A percentile compares a stretch with the other conserved stretches of the same genome.
phyloP scores from a whole-genome alignment of 306 rosid species.

The Quercus wislizeni region DNA sequence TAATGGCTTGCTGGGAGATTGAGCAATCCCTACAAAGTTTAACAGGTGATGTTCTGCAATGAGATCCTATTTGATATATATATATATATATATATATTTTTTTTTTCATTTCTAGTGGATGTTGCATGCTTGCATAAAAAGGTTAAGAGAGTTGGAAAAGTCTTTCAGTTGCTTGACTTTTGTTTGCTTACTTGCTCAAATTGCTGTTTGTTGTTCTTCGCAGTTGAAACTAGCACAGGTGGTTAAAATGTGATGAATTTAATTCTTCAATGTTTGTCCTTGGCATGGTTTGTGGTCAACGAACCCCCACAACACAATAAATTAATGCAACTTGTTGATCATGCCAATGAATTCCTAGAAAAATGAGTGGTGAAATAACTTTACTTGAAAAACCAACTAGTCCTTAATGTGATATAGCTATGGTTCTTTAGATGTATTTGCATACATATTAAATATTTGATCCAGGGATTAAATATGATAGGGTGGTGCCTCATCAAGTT shows the following conservation, averaged over 20 bases:
- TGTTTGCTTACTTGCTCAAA: not conserved
- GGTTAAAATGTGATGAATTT: not conserved
- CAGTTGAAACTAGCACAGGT: not conserved
- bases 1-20: conserved; percentile 99
- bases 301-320: not conserved
- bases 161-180: not conserved
- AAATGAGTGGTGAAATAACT: not conserved
- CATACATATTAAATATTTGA: not conserved
- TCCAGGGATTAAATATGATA: not conserved
- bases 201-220: conserved; percentile 9
- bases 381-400: not conserved
- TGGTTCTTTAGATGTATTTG: not conserved
- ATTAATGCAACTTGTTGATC: not conserved
- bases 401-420: not conserved
- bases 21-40: conserved; percentile 93
- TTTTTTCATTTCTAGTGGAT: not conserved
- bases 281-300: not conserved
- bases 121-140: conserved; percentile 16
- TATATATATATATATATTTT: too few species aligned
- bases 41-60: conserved; percentile 57
- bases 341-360: conserved; percentile 3
- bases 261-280: not conserved
- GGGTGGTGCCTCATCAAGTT: not conserved
- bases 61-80: not conserved
- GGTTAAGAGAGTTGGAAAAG: not conserved